phyloP scores from a whole-genome alignment of 1,284 basidiomycete species.

The Ganoderma lucidum region DNA sequence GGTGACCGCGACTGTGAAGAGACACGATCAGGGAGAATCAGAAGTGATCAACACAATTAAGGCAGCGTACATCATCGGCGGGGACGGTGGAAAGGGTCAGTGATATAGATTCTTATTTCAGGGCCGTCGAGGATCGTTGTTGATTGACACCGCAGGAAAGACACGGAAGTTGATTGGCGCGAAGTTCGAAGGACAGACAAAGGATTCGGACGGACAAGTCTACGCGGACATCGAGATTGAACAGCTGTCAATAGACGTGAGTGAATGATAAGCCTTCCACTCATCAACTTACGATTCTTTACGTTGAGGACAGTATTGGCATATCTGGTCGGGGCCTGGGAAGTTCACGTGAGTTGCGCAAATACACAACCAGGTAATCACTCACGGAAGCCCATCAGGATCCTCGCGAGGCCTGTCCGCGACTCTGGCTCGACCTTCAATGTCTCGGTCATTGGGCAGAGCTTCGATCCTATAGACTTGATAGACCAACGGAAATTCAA shows the following conservation, averaged over 20 bases:
- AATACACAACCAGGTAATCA: too few relatives aligned
- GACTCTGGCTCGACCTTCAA: slow-evolving; percentile 14
- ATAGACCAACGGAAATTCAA: slow-evolving; percentile 19
- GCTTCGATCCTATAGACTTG: slow-evolving; percentile 21
- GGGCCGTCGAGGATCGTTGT: slow-evolving; percentile 28
- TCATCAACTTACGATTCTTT: neutral
- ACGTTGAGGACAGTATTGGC: slow-evolving; percentile 38
- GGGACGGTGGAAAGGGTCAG: slow-evolving; percentile 48
- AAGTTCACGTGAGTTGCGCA: slow-evolving; percentile 22
- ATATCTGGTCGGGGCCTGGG: slow-evolving; percentile 39
- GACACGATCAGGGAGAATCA: neutral
- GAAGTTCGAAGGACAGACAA: slow-evolving; percentile 44
- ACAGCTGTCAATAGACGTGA: slow-evolving; percentile 36
- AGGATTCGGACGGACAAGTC: slow-evolving; percentile 39
- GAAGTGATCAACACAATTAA: slow-evolving; percentile 27
- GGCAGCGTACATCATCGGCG: slow-evolving; percentile 43
- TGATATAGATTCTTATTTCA: neutral
- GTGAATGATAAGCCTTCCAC: neutral
- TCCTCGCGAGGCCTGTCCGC: slow-evolving; percentile 17
- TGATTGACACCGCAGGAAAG: neutral
- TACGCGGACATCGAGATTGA: slow-evolving; percentile 43
- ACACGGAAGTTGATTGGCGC: slow-evolving; percentile 42
- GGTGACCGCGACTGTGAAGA: slow-evolving; percentile 33
- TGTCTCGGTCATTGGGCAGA: slow-evolving; percentile 16
- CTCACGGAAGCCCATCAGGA: neutral